These are phyloP conservation scores for Hanseniaspora sp. DNA, from an alignment of 1,139 yeast genomes.

Conservation along the genomic window DNA sequence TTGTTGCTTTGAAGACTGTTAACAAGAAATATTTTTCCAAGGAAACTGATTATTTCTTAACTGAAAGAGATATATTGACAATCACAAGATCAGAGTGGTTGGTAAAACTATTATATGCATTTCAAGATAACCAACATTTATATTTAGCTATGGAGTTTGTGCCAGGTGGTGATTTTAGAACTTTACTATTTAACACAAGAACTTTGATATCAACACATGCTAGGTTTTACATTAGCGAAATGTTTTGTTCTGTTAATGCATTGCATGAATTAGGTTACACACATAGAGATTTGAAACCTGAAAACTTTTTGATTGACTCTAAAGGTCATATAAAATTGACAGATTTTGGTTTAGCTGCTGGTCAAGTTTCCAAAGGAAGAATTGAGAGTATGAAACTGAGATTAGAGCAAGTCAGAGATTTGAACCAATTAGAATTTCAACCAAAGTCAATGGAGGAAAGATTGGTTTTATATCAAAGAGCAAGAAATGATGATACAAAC, in stretches of 20 bases:
- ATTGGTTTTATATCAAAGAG: slow-evolving; percentile 68
- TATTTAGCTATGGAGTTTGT: slow-evolving; percentile 98
- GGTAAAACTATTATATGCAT: slow-evolving; percentile 84
- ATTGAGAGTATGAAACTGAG: slow-evolving; percentile 86
- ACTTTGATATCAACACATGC: slow-evolving; percentile 91
- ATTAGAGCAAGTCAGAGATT: slow-evolving; percentile 65
- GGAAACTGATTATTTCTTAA: slow-evolving; percentile 89
- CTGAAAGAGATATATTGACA: slow-evolving; percentile 92
- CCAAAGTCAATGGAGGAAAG: slow-evolving; percentile 76
- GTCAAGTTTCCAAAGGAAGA: slow-evolving; percentile 84
- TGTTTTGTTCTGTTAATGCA: slow-evolving; percentile 90
- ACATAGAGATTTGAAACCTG: slow-evolving; percentile 95
- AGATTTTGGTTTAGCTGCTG: slow-evolving; percentile 96
- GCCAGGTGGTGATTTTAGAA: slow-evolving; percentile 97
- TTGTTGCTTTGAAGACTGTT: slow-evolving; percentile 87
- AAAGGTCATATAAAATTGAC: slow-evolving; percentile 94
- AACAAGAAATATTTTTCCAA: slow-evolving; percentile 78
- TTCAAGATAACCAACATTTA: slow-evolving; percentile 83
- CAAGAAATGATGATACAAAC: slow-evolving; percentile 55
- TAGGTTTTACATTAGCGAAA: slow-evolving; percentile 85
- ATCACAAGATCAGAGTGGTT: slow-evolving; percentile 94
- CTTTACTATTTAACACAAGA: slow-evolving; percentile 84
- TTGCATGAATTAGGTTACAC: slow-evolving; percentile 91
- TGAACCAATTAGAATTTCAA: slow-evolving; percentile 50
- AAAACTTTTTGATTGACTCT: slow-evolving; percentile 85